phyloP scores from a whole-genome alignment of 495 filamentous ascomycete species.

The Xylaria cubensis region DNA sequence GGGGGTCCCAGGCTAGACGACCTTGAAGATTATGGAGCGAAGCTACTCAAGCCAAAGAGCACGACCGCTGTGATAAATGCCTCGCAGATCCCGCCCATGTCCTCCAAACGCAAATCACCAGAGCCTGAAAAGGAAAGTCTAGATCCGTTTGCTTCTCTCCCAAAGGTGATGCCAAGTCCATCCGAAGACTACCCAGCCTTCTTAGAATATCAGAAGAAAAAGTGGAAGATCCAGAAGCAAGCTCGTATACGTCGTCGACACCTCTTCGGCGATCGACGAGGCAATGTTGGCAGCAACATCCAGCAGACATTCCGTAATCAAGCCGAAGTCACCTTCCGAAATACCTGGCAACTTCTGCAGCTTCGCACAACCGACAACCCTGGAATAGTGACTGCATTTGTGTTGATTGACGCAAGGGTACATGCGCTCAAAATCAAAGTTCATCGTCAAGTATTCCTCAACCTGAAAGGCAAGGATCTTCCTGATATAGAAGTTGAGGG shows the following conservation, averaged over 20 bases:
- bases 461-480: constrained; percentile 83
- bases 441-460: constrained; percentile 86
- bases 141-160: constrained; percentile 85
- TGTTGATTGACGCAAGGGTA: constrained; percentile 91
- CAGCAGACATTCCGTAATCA: constrained; percentile 89
- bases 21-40: constrained; percentile 84
- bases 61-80: constrained; percentile 62
- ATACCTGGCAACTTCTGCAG: constrained; percentile 94
- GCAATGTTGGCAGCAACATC: constrained; percentile 73
- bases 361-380: constrained; percentile 79
- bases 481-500: constrained; percentile 89
- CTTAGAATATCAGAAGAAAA: constrained; percentile 94
- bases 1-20: constrained; percentile 63
- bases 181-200: constrained; percentile 88
- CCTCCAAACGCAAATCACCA: constrained; percentile 85
- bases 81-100: constrained; percentile 47
- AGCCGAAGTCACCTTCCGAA: constrained; percentile 85
- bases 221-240: constrained; percentile 98
- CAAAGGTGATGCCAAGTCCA: constrained; percentile 83
- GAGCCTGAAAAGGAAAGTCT: constrained; percentile 63
- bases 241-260: constrained; percentile 86
- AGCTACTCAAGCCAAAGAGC: constrained; percentile 72
- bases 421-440: constrained; percentile 89
- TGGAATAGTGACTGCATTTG: constrained; percentile 85
- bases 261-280: constrained; percentile 84